phyloP scores from a whole-genome alignment of 2,329 filamentous ascomycete species.

The Orbilia quercus region DNA sequence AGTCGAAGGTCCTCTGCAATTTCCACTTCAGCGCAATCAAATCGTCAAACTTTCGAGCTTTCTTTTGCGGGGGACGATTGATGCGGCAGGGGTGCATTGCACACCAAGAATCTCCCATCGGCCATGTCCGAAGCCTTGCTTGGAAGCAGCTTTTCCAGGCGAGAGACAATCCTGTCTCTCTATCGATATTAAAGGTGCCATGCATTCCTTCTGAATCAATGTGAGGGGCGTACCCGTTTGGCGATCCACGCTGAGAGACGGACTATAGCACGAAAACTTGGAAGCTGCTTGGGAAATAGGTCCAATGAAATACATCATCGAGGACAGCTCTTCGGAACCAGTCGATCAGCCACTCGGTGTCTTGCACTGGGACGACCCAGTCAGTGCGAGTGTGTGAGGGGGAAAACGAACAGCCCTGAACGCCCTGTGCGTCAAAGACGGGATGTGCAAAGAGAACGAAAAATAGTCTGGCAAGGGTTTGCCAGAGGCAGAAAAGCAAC shows the following conservation, averaged over 20 bases:
- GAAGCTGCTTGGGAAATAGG: conserved; percentile 16
- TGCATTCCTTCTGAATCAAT: conserved; percentile 47
- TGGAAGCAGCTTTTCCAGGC: conserved; percentile 12
- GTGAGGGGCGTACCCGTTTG: conserved; percentile 45
- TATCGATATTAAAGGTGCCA: conserved; percentile 46
- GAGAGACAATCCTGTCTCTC: conserved; percentile 9
- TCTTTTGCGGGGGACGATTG: conserved; percentile 43
- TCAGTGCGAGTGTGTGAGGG: too few species aligned
- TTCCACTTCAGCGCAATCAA: conserved; percentile 22
- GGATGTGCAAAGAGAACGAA: neutral
- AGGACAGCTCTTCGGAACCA: conserved; percentile 43
- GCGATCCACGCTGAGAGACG: conserved; percentile 16
- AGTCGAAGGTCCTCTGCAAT: too few species aligned
- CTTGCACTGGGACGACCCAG: neutral
- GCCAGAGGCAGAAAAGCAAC: conserved; percentile 12
- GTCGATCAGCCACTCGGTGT: conserved; percentile 12
- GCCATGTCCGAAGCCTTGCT: conserved; percentile 41
- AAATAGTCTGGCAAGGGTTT: neutral
- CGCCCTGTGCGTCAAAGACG: conserved; percentile 9
- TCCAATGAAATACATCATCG: conserved; percentile 12
- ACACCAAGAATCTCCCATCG: conserved; percentile 11
- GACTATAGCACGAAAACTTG: conserved; percentile 15
- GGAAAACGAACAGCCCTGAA: neutral
- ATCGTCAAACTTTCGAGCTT: conserved; percentile 3
- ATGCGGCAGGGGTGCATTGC: conserved; percentile 39